Conservation (phyloP, 345 rosid species). For the Luvunga scandens region DNA sequence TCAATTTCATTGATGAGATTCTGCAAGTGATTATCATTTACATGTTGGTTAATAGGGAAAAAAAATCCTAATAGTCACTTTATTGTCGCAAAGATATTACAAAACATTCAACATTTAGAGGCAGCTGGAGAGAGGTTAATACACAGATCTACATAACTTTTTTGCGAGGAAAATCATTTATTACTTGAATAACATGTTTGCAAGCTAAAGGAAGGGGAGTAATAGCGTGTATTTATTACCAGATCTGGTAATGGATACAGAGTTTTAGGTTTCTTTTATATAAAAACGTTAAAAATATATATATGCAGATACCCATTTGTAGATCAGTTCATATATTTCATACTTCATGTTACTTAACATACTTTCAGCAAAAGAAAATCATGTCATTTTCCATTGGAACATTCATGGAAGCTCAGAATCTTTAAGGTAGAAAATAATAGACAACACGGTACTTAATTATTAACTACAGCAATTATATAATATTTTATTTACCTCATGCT, state of each 20-base stretch:
- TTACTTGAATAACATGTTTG: conserved; percentile 5
- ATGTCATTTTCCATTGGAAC: conserved; percentile 20
- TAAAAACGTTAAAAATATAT: conserved; percentile 18
- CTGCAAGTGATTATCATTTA: conserved; percentile 20
- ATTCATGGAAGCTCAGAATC: conserved; percentile 11
- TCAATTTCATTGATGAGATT: conserved; percentile 77
- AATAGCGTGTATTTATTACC: conserved; percentile 22
- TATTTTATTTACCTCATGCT: conserved; percentile 68
- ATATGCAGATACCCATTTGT: conserved; percentile 29
- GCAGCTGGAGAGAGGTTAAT: background rate
- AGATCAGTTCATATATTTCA: conserved; percentile 62
- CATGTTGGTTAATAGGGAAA: conserved; percentile 16
- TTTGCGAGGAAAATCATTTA: too few species aligned
- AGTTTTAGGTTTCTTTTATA: conserved; percentile 17
- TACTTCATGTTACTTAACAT: conserved; percentile 39
- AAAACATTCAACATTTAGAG: background rate
- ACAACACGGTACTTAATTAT: too few species aligned
- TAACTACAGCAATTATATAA: too few species aligned
- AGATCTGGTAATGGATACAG: conserved; percentile 42
- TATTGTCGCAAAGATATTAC: background rate
- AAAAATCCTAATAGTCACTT: conserved; percentile 17
- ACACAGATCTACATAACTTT: conserved; percentile 3
- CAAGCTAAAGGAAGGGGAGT: conserved; percentile 28
- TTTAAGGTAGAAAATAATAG: background rate
- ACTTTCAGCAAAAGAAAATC: conserved; percentile 34